A percentile compares a stretch with the other conserved stretches of the same genome.
Conservation (phyloP, 1,284 basidiomycete genomes). For the Leccinum fuscescens region DNA sequence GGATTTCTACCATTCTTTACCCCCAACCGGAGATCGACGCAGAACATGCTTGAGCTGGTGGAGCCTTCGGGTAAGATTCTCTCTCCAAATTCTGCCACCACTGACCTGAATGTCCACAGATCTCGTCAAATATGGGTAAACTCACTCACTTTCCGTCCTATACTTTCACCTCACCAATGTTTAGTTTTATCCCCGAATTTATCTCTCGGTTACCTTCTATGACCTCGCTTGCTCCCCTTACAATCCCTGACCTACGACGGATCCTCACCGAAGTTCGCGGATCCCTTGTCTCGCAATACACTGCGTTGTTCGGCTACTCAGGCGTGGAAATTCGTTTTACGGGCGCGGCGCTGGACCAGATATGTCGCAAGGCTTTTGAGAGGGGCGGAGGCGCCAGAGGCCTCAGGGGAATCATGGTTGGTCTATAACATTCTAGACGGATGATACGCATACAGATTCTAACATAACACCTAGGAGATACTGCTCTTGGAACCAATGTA, state of each 20-base stretch:
- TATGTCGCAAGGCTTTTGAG: constrained; percentile 75
- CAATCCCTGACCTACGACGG: constrained; percentile 74
- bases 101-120: constrained; percentile 44
- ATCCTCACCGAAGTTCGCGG: constrained; percentile 92
- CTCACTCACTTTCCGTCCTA: neutral
- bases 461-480: constrained; percentile 53
- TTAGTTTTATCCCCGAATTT: constrained; percentile 91
- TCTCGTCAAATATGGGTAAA: constrained; percentile 80
- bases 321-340: constrained; percentile 82
- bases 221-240: constrained; percentile 77
- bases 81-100: constrained; percentile 3
- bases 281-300: constrained; percentile 88
- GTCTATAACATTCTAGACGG: constrained; percentile 17
- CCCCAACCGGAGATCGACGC: constrained; percentile 52
- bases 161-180: constrained; percentile 5
- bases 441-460: neutral
- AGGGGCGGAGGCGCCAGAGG: constrained; percentile 89
- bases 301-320: constrained; percentile 75
- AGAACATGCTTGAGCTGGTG: constrained; percentile 59
- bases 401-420: constrained; percentile 83
- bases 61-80: constrained; percentile 57
- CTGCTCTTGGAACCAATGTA: constrained; percentile 87
- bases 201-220: constrained; percentile 87
- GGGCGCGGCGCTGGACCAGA: constrained; percentile 68
- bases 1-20: constrained; percentile 68